Base-by-base conservation (phyloP, 148 eudicot species). In the Vaccinium macrocarpon region DNA sequence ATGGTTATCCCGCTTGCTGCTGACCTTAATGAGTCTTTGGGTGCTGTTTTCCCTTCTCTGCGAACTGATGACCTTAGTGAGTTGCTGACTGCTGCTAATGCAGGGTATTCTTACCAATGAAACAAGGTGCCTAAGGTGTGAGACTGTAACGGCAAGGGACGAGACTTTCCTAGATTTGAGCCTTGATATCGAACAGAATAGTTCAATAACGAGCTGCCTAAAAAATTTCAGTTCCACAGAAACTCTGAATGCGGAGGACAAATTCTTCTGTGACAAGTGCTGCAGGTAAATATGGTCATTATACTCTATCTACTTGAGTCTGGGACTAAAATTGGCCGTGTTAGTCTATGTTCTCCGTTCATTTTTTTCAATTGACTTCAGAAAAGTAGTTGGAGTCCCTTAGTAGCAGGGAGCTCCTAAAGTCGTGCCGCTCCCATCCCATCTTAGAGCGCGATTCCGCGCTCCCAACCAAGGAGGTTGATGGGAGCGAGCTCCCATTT, bases 191-290 rank as follows among this genome's bases (percentile, higher is more conserved):
- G 98, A 94, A 88, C 98, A 94, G 89, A 94, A 93, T 78, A 93
- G 93, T 89, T 94, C 98, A 32, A 91, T 94, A 78, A 93, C 98
- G 12, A 93, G 98, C 79, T 94, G 98, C 87, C 89, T 94, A 29
- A 93, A 91, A 89, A 94, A 95, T 84, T 95, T 95, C 59, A 94
- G 98, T 73, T 94, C 98, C 27, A 95, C 95, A 16, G 98, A 93
- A 90, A 94, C 98, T 51, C 86, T 95, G 23, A 95, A 95, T 83
- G 98, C 98, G 0, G 97, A 95, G 91, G 98, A 95, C 93, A 95
- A 95, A 88, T 94, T 95, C 85, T 95, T 95, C 80, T 95, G 97
- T 84, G 97, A 95, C 83, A 95, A 95, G 85, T 92, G 98, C 87
- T 93, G 95, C 93, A 95, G 98, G 98, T 93, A 80, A 16, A 14